Percentiles rank a stretch among this genome's conserved stretches.
Conservation (phyloP, 345 rosid species). For the Streptanthus diversifolius region DNA sequence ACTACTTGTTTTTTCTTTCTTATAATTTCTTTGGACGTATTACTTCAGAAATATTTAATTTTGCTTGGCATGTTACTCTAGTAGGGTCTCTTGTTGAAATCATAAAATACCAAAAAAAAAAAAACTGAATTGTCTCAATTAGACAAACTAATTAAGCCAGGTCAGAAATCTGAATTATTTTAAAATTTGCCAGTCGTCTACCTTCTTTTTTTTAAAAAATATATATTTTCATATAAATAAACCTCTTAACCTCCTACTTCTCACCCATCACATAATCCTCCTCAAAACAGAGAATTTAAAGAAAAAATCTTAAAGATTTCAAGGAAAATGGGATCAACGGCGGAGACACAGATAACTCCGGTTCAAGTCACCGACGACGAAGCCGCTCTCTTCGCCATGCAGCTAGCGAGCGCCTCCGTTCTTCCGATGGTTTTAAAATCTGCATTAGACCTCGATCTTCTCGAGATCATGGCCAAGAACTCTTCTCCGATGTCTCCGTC, state of each 20-base stretch:
- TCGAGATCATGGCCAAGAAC: slow-evolving; percentile 70
- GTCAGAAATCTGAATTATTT: neutral
- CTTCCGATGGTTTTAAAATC: slow-evolving; percentile 89
- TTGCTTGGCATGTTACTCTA: neutral
- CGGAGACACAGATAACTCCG: slow-evolving; percentile 72
- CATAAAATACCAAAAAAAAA: neutral
- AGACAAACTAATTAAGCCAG: slow-evolving; percentile 5
- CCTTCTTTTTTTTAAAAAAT: neutral
- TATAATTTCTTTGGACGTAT: slow-evolving; percentile 1
- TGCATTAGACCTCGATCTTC: slow-evolving; percentile 80
- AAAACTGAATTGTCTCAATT: neutral
- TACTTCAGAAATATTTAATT: neutral
- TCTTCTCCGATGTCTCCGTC: slow-evolving; percentile 56
- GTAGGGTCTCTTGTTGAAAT: neutral
- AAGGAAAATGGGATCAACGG: slow-evolving; percentile 53
- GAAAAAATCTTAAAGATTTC: neutral
- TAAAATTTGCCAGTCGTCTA: slow-evolving; percentile 14
- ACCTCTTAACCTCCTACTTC: slow-evolving; percentile 16
- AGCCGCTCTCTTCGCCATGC: slow-evolving; percentile 68
- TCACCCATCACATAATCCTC: slow-evolving; percentile 27
- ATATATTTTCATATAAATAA: slow-evolving; percentile 22
- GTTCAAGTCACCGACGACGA: slow-evolving; percentile 69
- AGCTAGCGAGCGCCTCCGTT: slow-evolving; percentile 65
- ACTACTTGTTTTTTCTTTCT: neutral
- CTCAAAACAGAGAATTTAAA: neutral